A percentile compares a stretch with the other conserved stretches of the same genome.
These are phyloP conservation scores for Lunularia cruciata DNA, from an alignment of 225 moss, liverwort and hornwort species.

Conservation along the genomic window DNA sequence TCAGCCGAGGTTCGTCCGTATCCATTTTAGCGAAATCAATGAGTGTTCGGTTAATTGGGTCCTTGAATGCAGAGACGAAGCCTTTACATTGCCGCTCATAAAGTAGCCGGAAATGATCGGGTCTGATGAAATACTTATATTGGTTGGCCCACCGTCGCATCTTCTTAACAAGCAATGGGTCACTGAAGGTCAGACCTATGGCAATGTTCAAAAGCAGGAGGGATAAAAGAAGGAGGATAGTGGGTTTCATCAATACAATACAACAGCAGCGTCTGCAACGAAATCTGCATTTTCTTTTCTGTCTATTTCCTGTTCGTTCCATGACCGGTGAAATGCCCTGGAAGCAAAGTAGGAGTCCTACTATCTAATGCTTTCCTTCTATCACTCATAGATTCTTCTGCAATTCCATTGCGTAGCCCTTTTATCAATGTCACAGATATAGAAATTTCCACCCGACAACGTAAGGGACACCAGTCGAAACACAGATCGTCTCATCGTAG, in stretches of 20 bases:
- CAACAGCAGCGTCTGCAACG: background rate
- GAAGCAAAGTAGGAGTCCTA: too few species aligned
- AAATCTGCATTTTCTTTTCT: background rate
- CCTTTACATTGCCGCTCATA: background rate
- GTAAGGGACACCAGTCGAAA: too few species aligned
- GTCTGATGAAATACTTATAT: too few species aligned
- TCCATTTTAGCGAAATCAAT: background rate
- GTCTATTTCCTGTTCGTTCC: conserved; percentile 6
- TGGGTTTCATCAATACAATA: background rate
- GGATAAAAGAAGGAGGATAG: background rate
- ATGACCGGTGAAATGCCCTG: background rate
- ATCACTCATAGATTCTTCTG: too few species aligned
- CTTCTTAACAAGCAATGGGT: background rate
- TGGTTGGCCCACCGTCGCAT: background rate
- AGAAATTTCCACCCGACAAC: too few species aligned
- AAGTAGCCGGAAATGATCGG: background rate
- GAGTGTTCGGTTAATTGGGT: conserved; percentile 6
- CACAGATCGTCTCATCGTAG: too few species aligned
- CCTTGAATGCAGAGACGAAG: background rate
- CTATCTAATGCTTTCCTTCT: too few species aligned
- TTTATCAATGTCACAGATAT: too few species aligned
- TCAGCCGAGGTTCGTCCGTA: conserved; percentile 7
- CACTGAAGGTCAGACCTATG: background rate
- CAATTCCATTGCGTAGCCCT: too few species aligned
- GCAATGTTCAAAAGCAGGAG: background rate